Evolutionary conservation across 768 basidiomycete genomes (phyloP), one percentile per base, ranked within the genome.

Genomic region (Russula lepida): DNA sequence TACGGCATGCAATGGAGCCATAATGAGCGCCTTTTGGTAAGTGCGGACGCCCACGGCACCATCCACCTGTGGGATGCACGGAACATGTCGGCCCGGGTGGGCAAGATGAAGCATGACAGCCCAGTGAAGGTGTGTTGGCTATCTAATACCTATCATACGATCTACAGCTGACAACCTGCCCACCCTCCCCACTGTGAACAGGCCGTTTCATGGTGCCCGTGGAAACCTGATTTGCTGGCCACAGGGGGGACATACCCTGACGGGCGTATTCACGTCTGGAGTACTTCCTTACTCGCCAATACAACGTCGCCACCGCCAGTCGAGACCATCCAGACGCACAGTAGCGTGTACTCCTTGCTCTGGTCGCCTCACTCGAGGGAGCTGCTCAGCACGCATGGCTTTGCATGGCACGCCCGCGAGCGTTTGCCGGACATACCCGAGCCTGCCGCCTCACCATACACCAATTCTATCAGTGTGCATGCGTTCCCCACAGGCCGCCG

Each of bases 171-270:
- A 62, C 43, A 8, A 21, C 30, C 28, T n/a, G 1, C 54, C 37
- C 15, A 7, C 21, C 44, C 35, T 6, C 27, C 54, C 33, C 25
- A 23, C 19, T 19, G 27, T 21, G 19, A 51, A 53, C 53, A 88
- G 86, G 86, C 87, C 1, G 73, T 88, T 50, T 81, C 85, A 0
- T 88, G 86, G 86, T 84, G 84, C 66, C 86, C 86, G 0, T 88
- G 86, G 86, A 83, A 86, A 65, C 75, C 77, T 4, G 81, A 81
- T 58, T 74, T 89, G 4, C 75, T 88, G 30, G 86, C 87, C 5
- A 81, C 84, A 0, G 86, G 86, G 17, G 83, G 86, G 13, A 81
- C 80, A 15, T 83, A 83, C 46, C 79, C 79, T 15, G 86, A 88
- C 64, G 81, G 83, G 51, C 75, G 72, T 30, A 77, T 83, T 66